phyloP scores from a whole-genome alignment of 768 basidiomycete species.

The Macrolepiota fuliginosa region DNA sequence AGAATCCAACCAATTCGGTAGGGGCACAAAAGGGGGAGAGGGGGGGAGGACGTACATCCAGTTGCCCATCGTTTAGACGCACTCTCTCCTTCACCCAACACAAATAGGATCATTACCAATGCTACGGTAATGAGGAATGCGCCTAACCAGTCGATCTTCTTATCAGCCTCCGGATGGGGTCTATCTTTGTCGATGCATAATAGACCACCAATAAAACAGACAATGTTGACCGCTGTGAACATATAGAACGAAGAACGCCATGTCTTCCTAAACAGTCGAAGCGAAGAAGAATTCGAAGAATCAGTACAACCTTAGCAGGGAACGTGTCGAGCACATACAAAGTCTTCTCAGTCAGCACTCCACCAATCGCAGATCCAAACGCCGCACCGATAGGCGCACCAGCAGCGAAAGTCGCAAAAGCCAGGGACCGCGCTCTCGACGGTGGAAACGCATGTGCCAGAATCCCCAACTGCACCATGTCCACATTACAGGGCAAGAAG shows the following conservation, averaged over 20 bases:
- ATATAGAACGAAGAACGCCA: slow-evolving; percentile 72
- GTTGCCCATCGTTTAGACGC: slow-evolving; percentile 63
- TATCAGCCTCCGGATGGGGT: slow-evolving; percentile 36
- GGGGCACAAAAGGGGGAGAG: too few species aligned
- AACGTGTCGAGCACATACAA: slow-evolving; percentile 33
- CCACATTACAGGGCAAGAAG: neutral
- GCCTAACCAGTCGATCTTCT: slow-evolving; percentile 76
- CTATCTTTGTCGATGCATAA: slow-evolving; percentile 60
- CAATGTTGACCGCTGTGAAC: slow-evolving; percentile 50
- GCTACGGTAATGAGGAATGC: slow-evolving; percentile 63
- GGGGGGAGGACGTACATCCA: slow-evolving; percentile 20
- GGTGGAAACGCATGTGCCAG: slow-evolving; percentile 79
- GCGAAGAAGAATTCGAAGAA: too few species aligned
- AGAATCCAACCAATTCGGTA: neutral
- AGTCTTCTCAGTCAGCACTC: slow-evolving; percentile 58
- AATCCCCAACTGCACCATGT: slow-evolving; percentile 64
- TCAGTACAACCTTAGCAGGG: slow-evolving; percentile 30
- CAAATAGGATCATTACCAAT: slow-evolving; percentile 69
- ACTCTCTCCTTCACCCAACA: slow-evolving; percentile 63
- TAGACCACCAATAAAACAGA: slow-evolving; percentile 52
- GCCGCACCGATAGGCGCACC: slow-evolving; percentile 83
- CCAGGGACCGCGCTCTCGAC: slow-evolving; percentile 58
- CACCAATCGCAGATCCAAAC: slow-evolving; percentile 73
- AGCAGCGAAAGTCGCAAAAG: slow-evolving; percentile 82
- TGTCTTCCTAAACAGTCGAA: slow-evolving; percentile 38